Evolutionary conservation across 2,329 filamentous ascomycete species (phyloP).

Genomic region (Cladosporium sp.): DNA sequence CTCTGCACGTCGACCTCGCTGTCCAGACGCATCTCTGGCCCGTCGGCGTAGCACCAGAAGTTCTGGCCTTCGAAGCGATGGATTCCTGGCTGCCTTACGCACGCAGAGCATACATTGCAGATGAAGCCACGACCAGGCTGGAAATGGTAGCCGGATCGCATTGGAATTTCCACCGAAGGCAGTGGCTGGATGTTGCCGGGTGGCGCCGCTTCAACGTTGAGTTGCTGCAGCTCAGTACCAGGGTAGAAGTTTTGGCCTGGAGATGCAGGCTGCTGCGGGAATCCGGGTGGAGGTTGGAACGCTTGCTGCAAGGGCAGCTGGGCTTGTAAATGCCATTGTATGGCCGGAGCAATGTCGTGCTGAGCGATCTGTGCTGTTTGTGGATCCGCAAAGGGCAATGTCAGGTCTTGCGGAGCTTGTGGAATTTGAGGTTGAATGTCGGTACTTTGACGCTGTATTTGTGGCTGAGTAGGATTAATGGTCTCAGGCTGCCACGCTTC

Average conservation of each 20-base stretch:
- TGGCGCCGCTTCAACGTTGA: not conserved
- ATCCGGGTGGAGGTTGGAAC: slow-evolving; percentile 8
- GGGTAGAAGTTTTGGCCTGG: not conserved
- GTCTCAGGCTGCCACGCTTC: not conserved
- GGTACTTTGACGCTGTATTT: not conserved
- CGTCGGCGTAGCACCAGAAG: slow-evolving; percentile 10
- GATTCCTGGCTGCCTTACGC: not conserved
- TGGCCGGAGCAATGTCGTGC: not conserved
- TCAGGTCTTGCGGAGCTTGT: not conserved
- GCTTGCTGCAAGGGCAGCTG: slow-evolving; percentile 6
- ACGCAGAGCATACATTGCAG: slow-evolving; percentile 3
- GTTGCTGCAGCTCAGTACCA: not conserved
- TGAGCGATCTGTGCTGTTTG: not conserved
- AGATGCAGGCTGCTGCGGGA: slow-evolving; percentile 1
- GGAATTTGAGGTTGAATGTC: not conserved
- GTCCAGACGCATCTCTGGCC: not conserved
- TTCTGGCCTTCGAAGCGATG: not conserved
- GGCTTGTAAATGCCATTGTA: not conserved
- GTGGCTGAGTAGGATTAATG: not conserved
- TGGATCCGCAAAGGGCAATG: not conserved
- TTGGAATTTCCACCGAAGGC: not conserved
- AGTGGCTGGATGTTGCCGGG: not conserved
- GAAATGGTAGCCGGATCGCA: slow-evolving; percentile 9
- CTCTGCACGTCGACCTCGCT: not conserved
- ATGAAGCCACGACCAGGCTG: slow-evolving; percentile 6